Base-by-base conservation (phyloP, 345 rosid species). In the Eucalyptus paniculata region DNA sequence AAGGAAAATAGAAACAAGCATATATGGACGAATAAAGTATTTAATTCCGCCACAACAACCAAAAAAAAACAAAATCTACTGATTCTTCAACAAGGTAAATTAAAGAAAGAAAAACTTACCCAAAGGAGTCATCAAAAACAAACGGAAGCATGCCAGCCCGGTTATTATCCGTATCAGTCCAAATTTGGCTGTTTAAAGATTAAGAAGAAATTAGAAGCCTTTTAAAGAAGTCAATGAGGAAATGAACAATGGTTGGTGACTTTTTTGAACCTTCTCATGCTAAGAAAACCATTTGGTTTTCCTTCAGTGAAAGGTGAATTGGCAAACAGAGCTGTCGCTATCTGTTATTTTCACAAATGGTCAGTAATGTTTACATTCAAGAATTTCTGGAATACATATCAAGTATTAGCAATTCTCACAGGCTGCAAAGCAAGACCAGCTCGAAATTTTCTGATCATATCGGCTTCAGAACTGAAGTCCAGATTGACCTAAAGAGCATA, bases 241-340 rank as follows among this genome's bases (percentile, higher is more conserved):
- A 58, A 87, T 18, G 26, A 17, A 28, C 50, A 49, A 86, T 16
- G 14, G 51, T 32, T 32, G 45, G 32, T 9, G 88, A 51, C 45
- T 34, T 24, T 80, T 28, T 77, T 49, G 12, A 85, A 98, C 99
- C 99, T 98, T 94, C 99, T 94, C 98, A 94, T 96, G 95, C 99
- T 98, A 90, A 98, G 99, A 93, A 92, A 97, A 88, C 99, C 99
- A 90, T 97, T 98, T 82, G 98, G 99, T 93, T 96, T 97, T 92
- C 99, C 99, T 89, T 97, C 99, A 3, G 98, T 96, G 88, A 98
- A 98, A 90, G 99, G 99, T 86, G 99, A 98, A 93, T 98, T 98
- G 12, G 99, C 99, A 95, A 98, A 98, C 51, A 97, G 91, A 89
- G 99, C 99, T 6, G 99, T 97, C 89, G 99, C 99, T 93, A 98